Evolutionary conservation across 257 asterid genomes (phyloP).

Genomic region (Rauvolfia tetraphylla): DNA sequence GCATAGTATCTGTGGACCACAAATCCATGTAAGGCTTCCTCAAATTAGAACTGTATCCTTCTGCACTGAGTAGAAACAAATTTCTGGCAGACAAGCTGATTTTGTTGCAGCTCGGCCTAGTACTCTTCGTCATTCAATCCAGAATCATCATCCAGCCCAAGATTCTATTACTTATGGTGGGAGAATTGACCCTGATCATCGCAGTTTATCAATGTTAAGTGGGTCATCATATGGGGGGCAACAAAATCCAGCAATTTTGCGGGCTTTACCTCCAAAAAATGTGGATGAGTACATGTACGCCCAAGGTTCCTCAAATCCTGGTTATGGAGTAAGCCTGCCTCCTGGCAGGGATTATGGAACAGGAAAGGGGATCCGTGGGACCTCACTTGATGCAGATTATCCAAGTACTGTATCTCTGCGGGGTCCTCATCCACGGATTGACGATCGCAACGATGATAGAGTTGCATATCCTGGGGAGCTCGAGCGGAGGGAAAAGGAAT

Average conservation of each 20-base stretch:
- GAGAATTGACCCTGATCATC: conserved; percentile 72
- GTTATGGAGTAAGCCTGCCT: conserved; percentile 98
- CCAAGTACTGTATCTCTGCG: conserved; percentile 50
- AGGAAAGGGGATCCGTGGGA: conserved; percentile 74
- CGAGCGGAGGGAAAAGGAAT: conserved; percentile 72
- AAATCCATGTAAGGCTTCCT: conserved; percentile 38
- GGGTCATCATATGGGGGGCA: conserved; percentile 69
- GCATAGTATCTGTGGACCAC: conserved; percentile 32
- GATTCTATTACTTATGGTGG: conserved; percentile 69
- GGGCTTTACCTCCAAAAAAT: conserved; percentile 77
- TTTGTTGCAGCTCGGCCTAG: conserved; percentile 76
- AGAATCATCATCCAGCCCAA: conserved; percentile 58
- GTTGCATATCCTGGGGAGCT: conserved; percentile 57
- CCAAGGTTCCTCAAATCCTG: conserved; percentile 75
- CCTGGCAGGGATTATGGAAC: conserved; percentile 97
- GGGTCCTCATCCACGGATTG: conserved; percentile 54
- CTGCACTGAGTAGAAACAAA: conserved; percentile 65
- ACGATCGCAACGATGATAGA: conserved; percentile 67
- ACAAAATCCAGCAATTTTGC: conserved; percentile 79
- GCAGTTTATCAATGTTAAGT: conserved; percentile 46
- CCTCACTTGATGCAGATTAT: conserved; percentile 59
- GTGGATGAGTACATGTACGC: conserved; percentile 63
- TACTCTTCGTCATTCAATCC: conserved; percentile 30
- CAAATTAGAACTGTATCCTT: conserved; percentile 36
- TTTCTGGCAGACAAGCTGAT: conserved; percentile 98